Conservation (phyloP, 202 grass and related monocot genomes). For the Brachypodium distachyon region DNA sequence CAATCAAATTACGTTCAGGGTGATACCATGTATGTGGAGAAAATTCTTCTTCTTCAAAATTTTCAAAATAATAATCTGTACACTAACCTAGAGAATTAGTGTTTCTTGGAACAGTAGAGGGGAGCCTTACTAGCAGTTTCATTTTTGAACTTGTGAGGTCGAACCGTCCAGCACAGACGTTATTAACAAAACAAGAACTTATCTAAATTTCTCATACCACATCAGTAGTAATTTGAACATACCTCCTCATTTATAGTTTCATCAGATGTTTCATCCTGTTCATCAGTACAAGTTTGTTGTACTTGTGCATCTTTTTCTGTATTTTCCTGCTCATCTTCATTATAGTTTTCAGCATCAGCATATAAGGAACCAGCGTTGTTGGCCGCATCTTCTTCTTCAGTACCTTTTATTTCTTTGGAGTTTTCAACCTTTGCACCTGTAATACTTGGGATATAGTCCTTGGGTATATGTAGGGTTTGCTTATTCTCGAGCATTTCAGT, state of each 20-base stretch:
- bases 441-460: conserved; percentile 18
- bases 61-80: background rate
- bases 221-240: conserved; percentile 13
- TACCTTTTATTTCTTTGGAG: conserved; percentile 6
- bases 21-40: background rate
- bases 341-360: conserved; percentile 16
- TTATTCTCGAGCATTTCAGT: conserved; percentile 29
- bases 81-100: conserved; percentile 4
- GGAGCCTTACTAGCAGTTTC: background rate
- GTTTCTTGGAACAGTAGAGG: background rate
- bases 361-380: background rate
- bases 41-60: background rate
- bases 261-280: conserved; percentile 2
- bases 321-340: conserved; percentile 19
- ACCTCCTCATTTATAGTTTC: conserved; percentile 38
- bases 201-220: conserved; percentile 1
- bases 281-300: background rate
- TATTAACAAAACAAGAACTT: background rate
- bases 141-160: background rate
- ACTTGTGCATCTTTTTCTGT: background rate
- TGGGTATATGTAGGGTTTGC: background rate
- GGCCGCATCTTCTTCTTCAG: conserved; percentile 11
- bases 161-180: conserved; percentile 6
- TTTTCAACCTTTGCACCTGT: background rate
- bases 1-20: background rate